Evolutionary conservation across 169 alveolate species (phyloP).

Genomic region (Theileria orientalis): DNA sequence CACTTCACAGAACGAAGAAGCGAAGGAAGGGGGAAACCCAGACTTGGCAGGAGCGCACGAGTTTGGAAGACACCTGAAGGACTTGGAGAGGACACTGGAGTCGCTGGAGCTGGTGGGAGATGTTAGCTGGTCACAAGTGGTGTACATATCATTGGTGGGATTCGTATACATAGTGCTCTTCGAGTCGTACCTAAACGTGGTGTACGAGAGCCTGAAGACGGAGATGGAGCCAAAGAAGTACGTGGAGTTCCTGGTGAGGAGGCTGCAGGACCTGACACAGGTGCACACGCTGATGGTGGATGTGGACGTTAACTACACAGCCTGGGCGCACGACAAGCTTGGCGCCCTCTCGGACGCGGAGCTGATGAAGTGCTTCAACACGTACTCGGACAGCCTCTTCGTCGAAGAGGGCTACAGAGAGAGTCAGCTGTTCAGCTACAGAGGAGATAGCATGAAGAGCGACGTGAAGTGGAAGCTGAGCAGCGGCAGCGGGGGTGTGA

Average conservation of each 20-base stretch:
- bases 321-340: background rate
- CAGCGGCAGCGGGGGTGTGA: background rate
- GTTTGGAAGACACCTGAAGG: no score
- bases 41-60: background rate
- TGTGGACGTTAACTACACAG: constrained; percentile 1
- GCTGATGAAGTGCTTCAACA: background rate
- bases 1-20: background rate
- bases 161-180: background rate
- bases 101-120: background rate
- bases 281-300: background rate
- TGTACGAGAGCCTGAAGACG: background rate
- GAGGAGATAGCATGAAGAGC: background rate
- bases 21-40: background rate
- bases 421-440: background rate
- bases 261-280: background rate
- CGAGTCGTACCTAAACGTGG: background rate
- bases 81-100: background rate
- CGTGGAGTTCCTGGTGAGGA: background rate
- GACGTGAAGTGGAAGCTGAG: background rate
- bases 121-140: background rate
- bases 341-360: background rate
- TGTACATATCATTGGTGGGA: constrained; percentile 3
- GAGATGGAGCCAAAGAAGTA: background rate
- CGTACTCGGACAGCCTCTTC: background rate
- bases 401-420: background rate